Base-by-base conservation (phyloP, 2,329 filamentous ascomycete species). In the Huntiella decipiens region DNA sequence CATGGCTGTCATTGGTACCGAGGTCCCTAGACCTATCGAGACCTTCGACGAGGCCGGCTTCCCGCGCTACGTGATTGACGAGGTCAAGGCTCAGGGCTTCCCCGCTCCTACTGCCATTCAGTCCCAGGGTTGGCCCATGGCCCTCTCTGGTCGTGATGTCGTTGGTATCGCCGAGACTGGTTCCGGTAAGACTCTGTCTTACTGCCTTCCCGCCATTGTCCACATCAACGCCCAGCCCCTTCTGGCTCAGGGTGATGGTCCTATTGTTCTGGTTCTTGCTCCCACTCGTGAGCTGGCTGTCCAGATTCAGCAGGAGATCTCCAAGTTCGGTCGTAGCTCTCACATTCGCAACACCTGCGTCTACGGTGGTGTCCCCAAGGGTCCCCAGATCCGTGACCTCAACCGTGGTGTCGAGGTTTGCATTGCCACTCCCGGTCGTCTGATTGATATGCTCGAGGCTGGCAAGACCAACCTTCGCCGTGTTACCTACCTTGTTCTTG, bases 211-310 rank as follows among this genome's bases (percentile, higher is more conserved):
- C 49, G 84, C 91, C 47, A 98, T 98, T 55, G 91, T 98, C 51
- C 91, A 98, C 73, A 98, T 98, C 73, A 96, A 98, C 66, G 91
- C 91, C 41, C 91, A 98, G 66, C 91, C 91, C 55, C 82, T 98
- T 38, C 77, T 98, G 52, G 83, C 87, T 19, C 88, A 85, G 35
- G 91, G 91, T 50, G 91, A 96, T 59, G 91, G 91, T 43, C 91
- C 91, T 35, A 98, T 98, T 54, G 91, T 96, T 50, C 74, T 98
- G 48, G 85, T 98, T 52, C 77, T 98, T 41, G 91, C 91, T 36
- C 91, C 91, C 19, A 98, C 91, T 42, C 86, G 91, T 75, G 91
- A 98, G 68, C 72, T 98, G 61, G 91, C 91, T 52, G 91, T 96
- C 49, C 91, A 98, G 67, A 98, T 98, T 61, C 88, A 98, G 66